phyloP scores from a whole-genome alignment of 345 rosid genomes.

The Microthlaspi erraticum region DNA sequence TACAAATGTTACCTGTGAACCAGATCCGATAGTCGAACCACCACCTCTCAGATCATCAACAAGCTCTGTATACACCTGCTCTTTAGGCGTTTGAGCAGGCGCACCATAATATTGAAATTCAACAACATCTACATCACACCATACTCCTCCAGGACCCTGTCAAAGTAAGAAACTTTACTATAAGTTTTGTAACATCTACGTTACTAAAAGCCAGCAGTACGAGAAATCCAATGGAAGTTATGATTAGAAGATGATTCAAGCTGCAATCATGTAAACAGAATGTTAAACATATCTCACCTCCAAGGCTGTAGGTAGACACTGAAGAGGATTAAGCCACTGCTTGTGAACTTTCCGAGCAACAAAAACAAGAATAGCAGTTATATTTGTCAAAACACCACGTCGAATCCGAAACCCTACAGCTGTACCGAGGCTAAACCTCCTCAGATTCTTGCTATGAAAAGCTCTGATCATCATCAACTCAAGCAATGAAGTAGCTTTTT shows the following conservation, averaged over 20 bases:
- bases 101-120: constrained; percentile 86
- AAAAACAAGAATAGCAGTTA: constrained; percentile 77
- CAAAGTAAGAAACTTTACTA: background rate
- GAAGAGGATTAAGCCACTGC: constrained; percentile 80
- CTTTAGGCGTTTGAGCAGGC: constrained; percentile 76
- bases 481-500: constrained; percentile 74
- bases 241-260: too few species aligned
- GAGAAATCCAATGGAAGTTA: too few species aligned
- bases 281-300: constrained; percentile 50
- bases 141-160: constrained; percentile 88
- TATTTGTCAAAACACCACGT: constrained; percentile 66
- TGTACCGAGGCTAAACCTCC: constrained; percentile 80
- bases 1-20: constrained; percentile 69
- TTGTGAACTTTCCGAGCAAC: constrained; percentile 82
- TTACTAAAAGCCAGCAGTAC: too few species aligned
- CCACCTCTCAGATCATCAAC: constrained; percentile 80
- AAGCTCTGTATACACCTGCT: constrained; percentile 75
- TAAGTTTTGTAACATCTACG: too few species aligned
- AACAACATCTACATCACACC: constrained; percentile 91
- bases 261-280: too few species aligned
- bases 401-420: constrained; percentile 80
- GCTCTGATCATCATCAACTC: constrained; percentile 86
- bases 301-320: constrained; percentile 74
- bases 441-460: constrained; percentile 75
- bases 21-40: constrained; percentile 74